A percentile compares a stretch with the other conserved stretches of the same genome.
Conservation (phyloP, 176 grass and related monocot genomes). For the Miscanthus lutarioriparius region DNA sequence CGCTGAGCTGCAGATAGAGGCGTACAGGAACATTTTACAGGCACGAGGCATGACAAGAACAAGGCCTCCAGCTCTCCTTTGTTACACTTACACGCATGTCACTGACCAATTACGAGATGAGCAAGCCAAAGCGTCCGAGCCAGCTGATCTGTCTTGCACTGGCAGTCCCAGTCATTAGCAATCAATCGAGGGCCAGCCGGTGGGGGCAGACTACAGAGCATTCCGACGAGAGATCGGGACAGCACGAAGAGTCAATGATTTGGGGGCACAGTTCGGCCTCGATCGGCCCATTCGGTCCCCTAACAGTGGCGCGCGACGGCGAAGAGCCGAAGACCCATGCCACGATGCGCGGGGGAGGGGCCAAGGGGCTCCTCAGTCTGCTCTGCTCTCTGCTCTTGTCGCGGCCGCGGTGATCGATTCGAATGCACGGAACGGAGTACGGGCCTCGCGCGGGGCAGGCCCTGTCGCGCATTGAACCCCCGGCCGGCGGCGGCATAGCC, state of each 20-base stretch:
- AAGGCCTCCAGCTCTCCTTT: not conserved
- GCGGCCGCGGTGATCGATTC: no score
- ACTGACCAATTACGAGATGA: no score
- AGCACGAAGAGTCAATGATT: not conserved
- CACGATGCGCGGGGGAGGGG: not conserved
- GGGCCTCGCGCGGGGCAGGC: no score
- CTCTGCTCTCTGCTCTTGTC: not conserved
- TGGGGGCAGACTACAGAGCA: not conserved
- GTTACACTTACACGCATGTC: no score
- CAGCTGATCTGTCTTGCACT: constrained; percentile 33
- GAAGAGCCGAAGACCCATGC: not conserved
- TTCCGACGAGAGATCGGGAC: not conserved
- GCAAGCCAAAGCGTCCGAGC: not conserved
- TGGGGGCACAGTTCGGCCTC: not conserved
- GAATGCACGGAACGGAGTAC: no score
- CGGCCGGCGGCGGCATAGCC: no score
- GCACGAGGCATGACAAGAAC: no score
- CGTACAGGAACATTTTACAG: not conserved
- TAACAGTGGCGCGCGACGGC: not conserved
- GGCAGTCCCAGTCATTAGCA: not conserved
- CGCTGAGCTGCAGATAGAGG: not conserved
- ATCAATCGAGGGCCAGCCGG: not conserved
- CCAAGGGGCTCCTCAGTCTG: not conserved
- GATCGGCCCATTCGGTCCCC: no score
- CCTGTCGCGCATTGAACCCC: no score